These are phyloP conservation scores for Hymenoscyphus fructigenus DNA, from an alignment of 2,329 filamentous ascomycete species.

Conservation along the genomic window DNA sequence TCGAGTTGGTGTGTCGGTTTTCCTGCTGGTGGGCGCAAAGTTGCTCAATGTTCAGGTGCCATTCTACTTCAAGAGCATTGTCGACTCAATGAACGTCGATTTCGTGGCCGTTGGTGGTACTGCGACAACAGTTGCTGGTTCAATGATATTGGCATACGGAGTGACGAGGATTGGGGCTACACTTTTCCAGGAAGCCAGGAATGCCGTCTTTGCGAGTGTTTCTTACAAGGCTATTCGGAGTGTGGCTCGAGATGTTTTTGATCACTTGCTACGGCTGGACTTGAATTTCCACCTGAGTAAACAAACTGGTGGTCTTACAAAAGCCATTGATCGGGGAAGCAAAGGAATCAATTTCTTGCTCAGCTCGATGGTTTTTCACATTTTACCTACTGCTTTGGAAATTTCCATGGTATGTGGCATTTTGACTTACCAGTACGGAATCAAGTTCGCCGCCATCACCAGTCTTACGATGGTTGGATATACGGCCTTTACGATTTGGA, in stretches of 20 bases:
- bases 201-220: slow-evolving; percentile 94
- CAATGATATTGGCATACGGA: slow-evolving; percentile 92
- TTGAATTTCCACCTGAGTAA: slow-evolving; percentile 91
- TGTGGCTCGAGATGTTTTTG: slow-evolving; percentile 90
- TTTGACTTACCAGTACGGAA: slow-evolving; percentile 91
- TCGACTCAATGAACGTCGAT: slow-evolving; percentile 97
- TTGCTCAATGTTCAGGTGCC: slow-evolving; percentile 96
- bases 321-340: slow-evolving; percentile 93
- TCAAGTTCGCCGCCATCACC: slow-evolving; percentile 88
- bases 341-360: slow-evolving; percentile 98
- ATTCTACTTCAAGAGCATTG: slow-evolving; percentile 98
- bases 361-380: slow-evolving; percentile 98
- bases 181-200: slow-evolving; percentile 88
- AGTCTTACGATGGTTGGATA: slow-evolving; percentile 89
- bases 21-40: slow-evolving; percentile 84
- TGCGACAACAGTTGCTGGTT: slow-evolving; percentile 82
- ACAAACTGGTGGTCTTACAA: slow-evolving; percentile 90
- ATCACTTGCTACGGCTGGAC: slow-evolving; percentile 84
- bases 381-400: slow-evolving; percentile 89
- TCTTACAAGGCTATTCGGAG: slow-evolving; percentile 93
- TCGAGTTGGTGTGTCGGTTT: slow-evolving; percentile 81
- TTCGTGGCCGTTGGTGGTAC: slow-evolving; percentile 84
- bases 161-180: slow-evolving; percentile 84
- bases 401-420: slow-evolving; percentile 96
- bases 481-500: slow-evolving; percentile 94